Conservation (phyloP, 805 yeast species). For the Pichia nanzhaoensis region DNA sequence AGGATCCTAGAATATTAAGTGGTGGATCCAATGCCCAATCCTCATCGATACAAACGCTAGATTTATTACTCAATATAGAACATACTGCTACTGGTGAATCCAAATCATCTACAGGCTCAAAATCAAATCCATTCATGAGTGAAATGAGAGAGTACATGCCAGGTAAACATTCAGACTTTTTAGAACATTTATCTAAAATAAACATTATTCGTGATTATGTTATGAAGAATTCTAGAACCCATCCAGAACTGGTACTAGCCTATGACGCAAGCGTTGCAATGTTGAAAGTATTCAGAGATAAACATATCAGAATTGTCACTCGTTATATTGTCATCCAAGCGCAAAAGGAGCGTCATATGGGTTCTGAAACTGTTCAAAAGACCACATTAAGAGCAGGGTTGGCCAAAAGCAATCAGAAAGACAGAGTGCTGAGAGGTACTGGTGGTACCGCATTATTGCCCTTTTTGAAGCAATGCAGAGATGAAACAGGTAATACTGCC, state of each 20-base stretch:
- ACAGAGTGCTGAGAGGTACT: conserved; percentile 68
- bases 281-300: conserved; percentile 83
- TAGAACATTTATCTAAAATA: conserved; percentile 49
- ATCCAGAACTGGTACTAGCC: conserved; percentile 57
- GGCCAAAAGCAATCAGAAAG: conserved; percentile 41
- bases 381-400: conserved; percentile 61
- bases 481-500: conserved; percentile 91
- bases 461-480: conserved; percentile 90
- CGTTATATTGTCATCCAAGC: conserved; percentile 82
- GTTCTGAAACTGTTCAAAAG: conserved; percentile 33
- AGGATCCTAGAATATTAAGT: conserved; percentile 48
- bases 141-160: conserved; percentile 94
- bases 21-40: conserved; percentile 97
- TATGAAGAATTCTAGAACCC: conserved; percentile 28
- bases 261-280: conserved; percentile 88
- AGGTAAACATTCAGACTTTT: conserved; percentile 69
- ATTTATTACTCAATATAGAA: conserved; percentile 64
- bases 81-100: conserved; percentile 67
- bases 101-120: conserved; percentile 5
- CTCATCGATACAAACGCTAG: conserved; percentile 81
- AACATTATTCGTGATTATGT: conserved; percentile 65
- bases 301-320: conserved; percentile 88
- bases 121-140: conserved; percentile 48
- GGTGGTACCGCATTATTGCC: conserved; percentile 93
- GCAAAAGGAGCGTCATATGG: conserved; percentile 43